Evolutionary conservation across 2,329 filamentous ascomycete species (phyloP).

Genomic region (Camillea tinctor): DNA sequence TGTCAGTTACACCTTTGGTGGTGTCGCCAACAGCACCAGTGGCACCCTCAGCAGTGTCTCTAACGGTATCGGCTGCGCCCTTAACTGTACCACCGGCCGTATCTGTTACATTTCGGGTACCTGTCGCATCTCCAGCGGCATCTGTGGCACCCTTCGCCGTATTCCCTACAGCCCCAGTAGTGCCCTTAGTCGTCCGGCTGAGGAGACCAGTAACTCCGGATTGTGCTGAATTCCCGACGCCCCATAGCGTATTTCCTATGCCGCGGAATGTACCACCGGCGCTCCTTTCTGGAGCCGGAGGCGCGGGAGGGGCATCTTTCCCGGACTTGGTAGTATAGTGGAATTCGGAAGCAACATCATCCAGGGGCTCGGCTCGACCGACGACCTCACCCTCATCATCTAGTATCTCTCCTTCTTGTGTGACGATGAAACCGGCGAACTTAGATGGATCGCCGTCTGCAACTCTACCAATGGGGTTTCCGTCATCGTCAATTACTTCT

Average conservation of each 20-base stretch:
- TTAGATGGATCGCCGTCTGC: constrained; percentile 30
- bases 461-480: constrained; percentile 45
- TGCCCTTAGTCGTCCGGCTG: constrained; percentile 21
- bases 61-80: constrained; percentile 16
- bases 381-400: constrained; percentile 31
- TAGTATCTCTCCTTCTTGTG: constrained; percentile 36
- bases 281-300: background rate
- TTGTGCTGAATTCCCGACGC: constrained; percentile 21
- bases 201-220: constrained; percentile 24
- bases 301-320: constrained; percentile 6
- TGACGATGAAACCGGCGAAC: constrained; percentile 34
- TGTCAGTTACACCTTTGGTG: constrained; percentile 18
- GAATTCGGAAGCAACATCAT: constrained; percentile 30
- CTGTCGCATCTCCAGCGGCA: constrained; percentile 23
- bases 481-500: constrained; percentile 56
- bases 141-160: constrained; percentile 24
- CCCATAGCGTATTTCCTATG: constrained; percentile 20
- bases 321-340: constrained; percentile 31
- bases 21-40: constrained; percentile 11
- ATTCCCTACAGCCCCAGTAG: constrained; percentile 22
- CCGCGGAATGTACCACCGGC: constrained; percentile 14
- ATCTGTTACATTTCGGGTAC: constrained; percentile 20
- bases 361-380: constrained; percentile 34
- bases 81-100: constrained; percentile 22
- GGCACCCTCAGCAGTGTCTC: constrained; percentile 10